Evolutionary conservation across 2,329 filamentous ascomycete genomes (phyloP).

Genomic region (Pseudogymnoascus sp.): DNA sequence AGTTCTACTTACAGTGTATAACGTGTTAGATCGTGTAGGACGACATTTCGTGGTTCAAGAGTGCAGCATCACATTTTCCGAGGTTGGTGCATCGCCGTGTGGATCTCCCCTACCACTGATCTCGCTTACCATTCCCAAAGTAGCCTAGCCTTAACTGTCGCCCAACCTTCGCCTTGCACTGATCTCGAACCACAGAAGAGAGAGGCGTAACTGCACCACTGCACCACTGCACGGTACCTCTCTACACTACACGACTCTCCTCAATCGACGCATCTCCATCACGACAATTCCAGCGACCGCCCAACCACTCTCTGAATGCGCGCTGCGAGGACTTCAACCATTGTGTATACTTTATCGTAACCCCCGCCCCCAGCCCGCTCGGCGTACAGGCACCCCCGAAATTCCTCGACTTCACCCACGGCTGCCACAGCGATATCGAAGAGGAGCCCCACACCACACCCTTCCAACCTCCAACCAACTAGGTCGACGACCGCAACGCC

Average conservation of each 20-base stretch:
- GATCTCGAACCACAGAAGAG: background rate
- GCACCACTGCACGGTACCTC: background rate
- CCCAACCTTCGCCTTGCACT: background rate
- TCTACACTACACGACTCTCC: background rate
- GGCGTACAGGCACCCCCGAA: background rate
- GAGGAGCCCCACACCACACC: background rate
- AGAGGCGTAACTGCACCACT: background rate
- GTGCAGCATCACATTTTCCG: background rate
- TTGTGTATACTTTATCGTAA: background rate
- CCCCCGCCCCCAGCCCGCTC: background rate
- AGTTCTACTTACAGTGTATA: background rate
- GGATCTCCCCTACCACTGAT: background rate
- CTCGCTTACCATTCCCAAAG: background rate
- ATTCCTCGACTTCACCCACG: background rate
- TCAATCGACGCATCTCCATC: background rate
- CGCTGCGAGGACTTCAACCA: background rate
- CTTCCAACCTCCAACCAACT: slow-evolving; percentile 7
- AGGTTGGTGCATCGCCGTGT: background rate
- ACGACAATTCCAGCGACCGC: background rate
- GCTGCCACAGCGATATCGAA: background rate
- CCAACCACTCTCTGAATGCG: background rate
- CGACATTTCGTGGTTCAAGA: background rate
- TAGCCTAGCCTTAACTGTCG: background rate
- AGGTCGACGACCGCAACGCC: slow-evolving; percentile 10
- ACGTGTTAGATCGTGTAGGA: background rate